Evolutionary conservation across 129 eudicot genomes (phyloP).

Genomic region (Tagetes patula): DNA sequence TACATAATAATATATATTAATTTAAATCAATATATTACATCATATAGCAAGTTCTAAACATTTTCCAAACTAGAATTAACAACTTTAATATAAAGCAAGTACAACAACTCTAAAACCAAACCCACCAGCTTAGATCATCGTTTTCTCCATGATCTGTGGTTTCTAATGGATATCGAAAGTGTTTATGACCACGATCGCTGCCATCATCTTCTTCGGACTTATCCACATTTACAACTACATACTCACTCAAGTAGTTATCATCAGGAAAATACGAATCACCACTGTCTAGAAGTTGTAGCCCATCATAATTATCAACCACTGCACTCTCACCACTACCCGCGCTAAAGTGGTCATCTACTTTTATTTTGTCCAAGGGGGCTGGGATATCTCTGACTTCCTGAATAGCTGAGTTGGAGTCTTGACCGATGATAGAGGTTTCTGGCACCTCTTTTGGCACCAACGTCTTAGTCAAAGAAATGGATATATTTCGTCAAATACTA

Average conservation of each 20-base stretch:
- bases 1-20: background rate
- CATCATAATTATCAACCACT: slow-evolving; percentile 67
- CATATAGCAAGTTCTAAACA: background rate
- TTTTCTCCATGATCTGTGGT: slow-evolving; percentile 41
- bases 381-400: slow-evolving; percentile 31
- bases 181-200: slow-evolving; percentile 50
- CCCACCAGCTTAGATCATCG: slow-evolving; percentile 70
- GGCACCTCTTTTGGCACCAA: slow-evolving; percentile 52
- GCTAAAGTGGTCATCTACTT: slow-evolving; percentile 77
- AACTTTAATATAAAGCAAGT: too few relatives aligned
- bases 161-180: slow-evolving; percentile 41
- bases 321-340: slow-evolving; percentile 71
- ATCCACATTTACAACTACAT: slow-evolving; percentile 27
- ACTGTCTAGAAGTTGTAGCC: slow-evolving; percentile 69
- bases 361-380: slow-evolving; percentile 29
- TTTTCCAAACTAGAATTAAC: background rate
- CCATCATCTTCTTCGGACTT: slow-evolving; percentile 74
- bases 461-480: slow-evolving; percentile 57
- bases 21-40: background rate
- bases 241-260: slow-evolving; percentile 38
- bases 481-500: too few relatives aligned
- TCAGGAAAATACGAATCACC: slow-evolving; percentile 75
- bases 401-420: slow-evolving; percentile 14
- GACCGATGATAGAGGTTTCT: slow-evolving; percentile 17
- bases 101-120: slow-evolving; percentile 41